These are phyloP conservation scores for Cardamine resedifolia DNA, from an alignment of 345 rosid species.

Conservation along the genomic window DNA sequence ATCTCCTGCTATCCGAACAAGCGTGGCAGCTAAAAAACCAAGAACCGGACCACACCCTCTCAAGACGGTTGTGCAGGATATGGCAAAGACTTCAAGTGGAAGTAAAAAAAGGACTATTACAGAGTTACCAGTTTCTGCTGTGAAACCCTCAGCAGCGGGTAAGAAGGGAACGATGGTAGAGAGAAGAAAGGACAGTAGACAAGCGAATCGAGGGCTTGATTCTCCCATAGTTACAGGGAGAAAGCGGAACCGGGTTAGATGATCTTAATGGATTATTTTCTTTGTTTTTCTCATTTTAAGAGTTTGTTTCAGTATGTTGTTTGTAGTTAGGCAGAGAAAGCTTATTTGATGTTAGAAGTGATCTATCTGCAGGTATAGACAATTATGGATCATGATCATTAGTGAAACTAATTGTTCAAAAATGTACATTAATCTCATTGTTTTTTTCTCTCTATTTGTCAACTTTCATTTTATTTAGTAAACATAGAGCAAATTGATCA, in stretches of 20 bases:
- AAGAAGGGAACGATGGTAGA: conserved; percentile 37
- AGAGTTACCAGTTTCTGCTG: conserved; percentile 40
- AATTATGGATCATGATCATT: neutral
- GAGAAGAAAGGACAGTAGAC: conserved; percentile 4
- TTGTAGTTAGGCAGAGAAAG: conserved; percentile 28
- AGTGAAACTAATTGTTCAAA: conserved; percentile 11
- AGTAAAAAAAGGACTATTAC: conserved; percentile 36
- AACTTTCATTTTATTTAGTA: neutral
- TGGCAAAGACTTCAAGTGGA: conserved; percentile 32
- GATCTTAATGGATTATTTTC: conserved; percentile 13
- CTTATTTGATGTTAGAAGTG: conserved; percentile 14
- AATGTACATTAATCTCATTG: conserved; percentile 12
- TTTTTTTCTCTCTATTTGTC: neutral
- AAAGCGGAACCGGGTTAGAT: conserved; percentile 51
- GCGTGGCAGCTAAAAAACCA: conserved; percentile 42
- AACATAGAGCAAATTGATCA: neutral
- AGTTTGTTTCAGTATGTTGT: conserved; percentile 11
- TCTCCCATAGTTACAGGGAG: conserved; percentile 41
- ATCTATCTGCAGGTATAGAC: conserved; percentile 3
- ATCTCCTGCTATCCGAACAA: conserved; percentile 31
- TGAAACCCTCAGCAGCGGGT: conserved; percentile 41
- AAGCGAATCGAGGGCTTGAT: conserved; percentile 30
- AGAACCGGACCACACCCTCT: conserved; percentile 28
- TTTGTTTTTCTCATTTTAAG: neutral
- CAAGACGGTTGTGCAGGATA: conserved; percentile 20